These are phyloP conservation scores for Kewa caespitosa DNA, from an alignment of 179 eudicot genomes.

Conservation along the genomic window DNA sequence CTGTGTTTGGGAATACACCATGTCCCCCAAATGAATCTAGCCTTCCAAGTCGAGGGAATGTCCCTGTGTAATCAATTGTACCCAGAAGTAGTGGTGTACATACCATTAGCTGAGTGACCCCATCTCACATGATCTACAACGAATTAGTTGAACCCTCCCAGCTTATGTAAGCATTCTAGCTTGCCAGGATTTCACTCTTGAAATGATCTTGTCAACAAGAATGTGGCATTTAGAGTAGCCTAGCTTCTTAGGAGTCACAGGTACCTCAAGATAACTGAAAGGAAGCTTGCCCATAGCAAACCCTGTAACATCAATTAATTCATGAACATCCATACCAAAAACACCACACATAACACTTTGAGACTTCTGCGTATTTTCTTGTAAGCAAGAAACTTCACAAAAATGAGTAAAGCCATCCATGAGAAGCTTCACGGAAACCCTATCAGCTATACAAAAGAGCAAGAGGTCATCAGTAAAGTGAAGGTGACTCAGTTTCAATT, in stretches of 20 bases:
- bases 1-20: too few species aligned
- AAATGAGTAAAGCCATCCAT: background rate
- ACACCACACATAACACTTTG: background rate
- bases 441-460: background rate
- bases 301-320: background rate
- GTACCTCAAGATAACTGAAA: background rate
- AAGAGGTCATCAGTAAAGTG: background rate
- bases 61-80: too few species aligned
- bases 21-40: too few species aligned
- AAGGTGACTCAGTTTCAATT: background rate
- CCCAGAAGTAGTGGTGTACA: too few species aligned
- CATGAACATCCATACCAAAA: too few species aligned
- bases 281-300: background rate
- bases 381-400: background rate
- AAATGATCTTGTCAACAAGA: too few species aligned
- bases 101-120: too few species aligned
- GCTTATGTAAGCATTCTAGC: background rate
- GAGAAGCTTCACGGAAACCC: background rate
- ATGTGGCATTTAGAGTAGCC: too few species aligned
- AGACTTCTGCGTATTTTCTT: background rate
- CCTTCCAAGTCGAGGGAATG: too few species aligned
- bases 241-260: too few species aligned
- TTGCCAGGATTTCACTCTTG: background rate
- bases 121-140: too few species aligned
- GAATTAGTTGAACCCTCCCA: background rate